A percentile compares a stretch with the other conserved stretches of the same genome.
phyloP scores from a whole-genome alignment of 2,329 filamentous ascomycete genomes.

The Colletotrichum lindemuthianum region DNA sequence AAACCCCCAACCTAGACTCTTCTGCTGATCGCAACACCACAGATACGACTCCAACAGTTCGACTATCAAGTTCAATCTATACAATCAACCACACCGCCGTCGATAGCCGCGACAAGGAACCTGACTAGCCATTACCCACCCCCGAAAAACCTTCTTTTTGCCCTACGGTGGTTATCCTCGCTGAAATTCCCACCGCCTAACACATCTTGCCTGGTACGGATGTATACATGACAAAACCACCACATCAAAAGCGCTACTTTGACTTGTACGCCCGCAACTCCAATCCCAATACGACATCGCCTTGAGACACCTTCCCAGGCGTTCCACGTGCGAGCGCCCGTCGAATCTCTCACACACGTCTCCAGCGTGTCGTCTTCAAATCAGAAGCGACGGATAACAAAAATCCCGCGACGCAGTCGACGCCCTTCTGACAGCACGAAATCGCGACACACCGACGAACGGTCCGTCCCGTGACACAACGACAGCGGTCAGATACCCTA shows the following conservation, averaged over 20 bases:
- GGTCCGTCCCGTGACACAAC: background rate
- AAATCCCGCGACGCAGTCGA: too few relatives aligned
- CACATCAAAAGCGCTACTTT: too few relatives aligned
- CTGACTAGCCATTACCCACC: constrained; percentile 11
- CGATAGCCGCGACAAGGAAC: constrained; percentile 1
- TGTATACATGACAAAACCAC: background rate
- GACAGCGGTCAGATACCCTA: too few relatives aligned
- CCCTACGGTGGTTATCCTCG: background rate
- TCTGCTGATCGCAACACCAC: background rate
- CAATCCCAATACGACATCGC: background rate
- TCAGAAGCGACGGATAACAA: too few relatives aligned
- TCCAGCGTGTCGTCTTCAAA: too few relatives aligned
- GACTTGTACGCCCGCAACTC: constrained; percentile 5
- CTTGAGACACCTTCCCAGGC: background rate
- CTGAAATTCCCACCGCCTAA: background rate
- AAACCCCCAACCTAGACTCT: background rate
- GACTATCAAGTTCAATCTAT: background rate
- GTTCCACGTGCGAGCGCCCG: too few relatives aligned
- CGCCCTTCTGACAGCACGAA: too few relatives aligned
- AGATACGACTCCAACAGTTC: background rate
- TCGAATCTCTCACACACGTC: too few relatives aligned
- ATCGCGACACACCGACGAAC: too few relatives aligned
- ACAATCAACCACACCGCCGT: background rate
- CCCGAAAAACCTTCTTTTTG: constrained; percentile 14
- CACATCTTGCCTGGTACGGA: background rate